A percentile compares a stretch with the other conserved stretches of the same genome.
Conservation (phyloP, 768 basidiomycete genomes). For the Piloderma croceum region DNA sequence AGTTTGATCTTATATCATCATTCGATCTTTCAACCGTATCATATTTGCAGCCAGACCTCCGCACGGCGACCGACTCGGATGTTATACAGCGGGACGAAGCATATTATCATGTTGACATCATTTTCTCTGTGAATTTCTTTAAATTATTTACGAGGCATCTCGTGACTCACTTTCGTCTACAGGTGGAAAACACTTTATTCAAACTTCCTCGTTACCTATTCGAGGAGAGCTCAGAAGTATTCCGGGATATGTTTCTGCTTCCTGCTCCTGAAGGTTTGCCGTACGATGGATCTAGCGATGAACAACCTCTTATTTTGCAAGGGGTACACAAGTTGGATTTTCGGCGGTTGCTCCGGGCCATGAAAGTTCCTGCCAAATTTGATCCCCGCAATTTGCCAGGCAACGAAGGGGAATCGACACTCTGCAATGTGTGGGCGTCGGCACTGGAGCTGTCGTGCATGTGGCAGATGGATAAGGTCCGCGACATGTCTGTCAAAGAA, state of each 20-base stretch:
- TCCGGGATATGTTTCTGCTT: constrained; percentile 29
- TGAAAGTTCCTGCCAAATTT: too few species aligned
- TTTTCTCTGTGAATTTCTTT: constrained; percentile 2
- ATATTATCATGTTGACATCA: constrained; percentile 1
- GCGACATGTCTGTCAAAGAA: too few species aligned
- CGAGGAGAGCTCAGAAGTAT: constrained; percentile 29
- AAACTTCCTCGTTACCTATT: constrained; percentile 35
- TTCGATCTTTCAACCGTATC: too few species aligned
- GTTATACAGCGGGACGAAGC: constrained; percentile 1
- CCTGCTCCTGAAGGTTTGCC: constrained; percentile 15
- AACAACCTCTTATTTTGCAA: constrained; percentile 23
- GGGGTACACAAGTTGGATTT: constrained; percentile 23
- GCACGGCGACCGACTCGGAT: too few species aligned
- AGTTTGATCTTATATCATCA: too few species aligned
- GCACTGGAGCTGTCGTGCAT: too few species aligned
- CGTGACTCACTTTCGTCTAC: too few species aligned
- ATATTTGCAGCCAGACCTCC: too few species aligned
- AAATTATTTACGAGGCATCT: background rate
- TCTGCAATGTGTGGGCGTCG: too few species aligned
- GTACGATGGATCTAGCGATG: constrained; percentile 24
- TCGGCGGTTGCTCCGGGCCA: constrained; percentile 16
- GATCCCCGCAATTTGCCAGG: too few species aligned
- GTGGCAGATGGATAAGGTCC: too few species aligned
- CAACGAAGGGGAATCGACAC: too few species aligned
- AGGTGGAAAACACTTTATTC: constrained; percentile 36